These are phyloP conservation scores for Xylaria longipes DNA, from an alignment of 495 filamentous ascomycete species.

Conservation along the genomic window DNA sequence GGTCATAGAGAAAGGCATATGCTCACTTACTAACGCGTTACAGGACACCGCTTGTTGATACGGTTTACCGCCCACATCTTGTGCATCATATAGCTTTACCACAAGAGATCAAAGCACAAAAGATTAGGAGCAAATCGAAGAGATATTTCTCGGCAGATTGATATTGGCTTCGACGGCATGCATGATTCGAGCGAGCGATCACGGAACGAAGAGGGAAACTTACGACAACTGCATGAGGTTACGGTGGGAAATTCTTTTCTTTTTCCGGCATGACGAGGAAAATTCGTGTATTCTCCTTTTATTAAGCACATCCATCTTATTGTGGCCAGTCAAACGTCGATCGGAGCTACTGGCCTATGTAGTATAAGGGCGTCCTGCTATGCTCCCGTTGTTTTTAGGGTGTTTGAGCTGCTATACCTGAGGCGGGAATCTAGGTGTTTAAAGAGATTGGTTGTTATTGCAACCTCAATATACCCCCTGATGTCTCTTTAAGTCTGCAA, in stretches of 20 bases:
- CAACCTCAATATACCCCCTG: conserved; percentile 21
- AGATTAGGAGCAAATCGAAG: conserved; percentile 73
- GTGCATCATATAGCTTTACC: conserved; percentile 87
- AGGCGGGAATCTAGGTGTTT: background rate
- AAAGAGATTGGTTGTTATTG: conserved; percentile 9
- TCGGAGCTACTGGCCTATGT: conserved; percentile 14
- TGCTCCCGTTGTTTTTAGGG: background rate
- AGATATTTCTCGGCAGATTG: conserved; percentile 79
- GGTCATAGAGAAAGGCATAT: background rate
- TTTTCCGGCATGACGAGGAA: conserved; percentile 16
- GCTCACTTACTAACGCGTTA: conserved; percentile 19
- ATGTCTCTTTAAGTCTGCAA: conserved; percentile 17
- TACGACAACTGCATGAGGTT: conserved; percentile 10
- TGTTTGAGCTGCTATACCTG: background rate
- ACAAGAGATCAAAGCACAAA: conserved; percentile 74
- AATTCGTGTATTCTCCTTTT: conserved; percentile 12
- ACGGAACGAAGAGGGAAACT: background rate
- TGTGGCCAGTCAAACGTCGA: background rate
- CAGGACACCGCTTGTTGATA: conserved; percentile 84
- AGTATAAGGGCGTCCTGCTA: conserved; percentile 14
- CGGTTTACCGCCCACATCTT: conserved; percentile 89
- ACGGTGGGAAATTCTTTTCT: conserved; percentile 14
- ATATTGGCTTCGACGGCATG: conserved; percentile 12
- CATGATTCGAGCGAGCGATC: conserved; percentile 7
- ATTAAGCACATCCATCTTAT: conserved; percentile 1